These are phyloP conservation scores for Sugiyamaella americana DNA, from an alignment of 805 yeast species.

Conservation along the genomic window DNA sequence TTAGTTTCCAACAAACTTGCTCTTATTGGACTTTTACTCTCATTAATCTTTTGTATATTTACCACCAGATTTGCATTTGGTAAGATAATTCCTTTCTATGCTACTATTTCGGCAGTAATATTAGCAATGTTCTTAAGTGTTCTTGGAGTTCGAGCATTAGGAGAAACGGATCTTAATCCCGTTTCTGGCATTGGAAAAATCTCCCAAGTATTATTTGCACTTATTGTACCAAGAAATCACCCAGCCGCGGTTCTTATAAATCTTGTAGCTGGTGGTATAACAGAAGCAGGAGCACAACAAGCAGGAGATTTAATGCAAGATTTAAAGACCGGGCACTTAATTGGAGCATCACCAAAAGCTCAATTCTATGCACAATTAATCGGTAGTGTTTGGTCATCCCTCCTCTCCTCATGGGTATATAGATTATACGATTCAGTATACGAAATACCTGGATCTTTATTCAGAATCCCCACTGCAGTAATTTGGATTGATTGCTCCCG, in stretches of 20 bases:
- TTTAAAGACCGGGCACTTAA: constrained; percentile 83
- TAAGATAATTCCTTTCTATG: constrained; percentile 59
- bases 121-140: constrained; percentile 76
- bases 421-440: constrained; percentile 74
- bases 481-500: constrained; percentile 97
- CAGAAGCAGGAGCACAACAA: constrained; percentile 98
- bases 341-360: constrained; percentile 89
- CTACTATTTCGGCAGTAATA: constrained; percentile 60
- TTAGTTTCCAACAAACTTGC: constrained; percentile 48
- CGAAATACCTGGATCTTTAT: constrained; percentile 73
- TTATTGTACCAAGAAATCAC: constrained; percentile 63
- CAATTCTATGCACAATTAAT: constrained; percentile 86
- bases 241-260: constrained; percentile 82
- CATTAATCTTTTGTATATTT: constrained; percentile 62
- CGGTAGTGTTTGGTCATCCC: constrained; percentile 80
- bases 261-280: constrained; percentile 90
- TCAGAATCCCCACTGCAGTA: constrained; percentile 89
- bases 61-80: constrained; percentile 69
- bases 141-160: constrained; percentile 87
- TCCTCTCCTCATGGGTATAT: constrained; percentile 78
- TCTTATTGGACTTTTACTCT: constrained; percentile 52
- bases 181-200: constrained; percentile 95
- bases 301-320: constrained; percentile 99
- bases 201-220: constrained; percentile 82
- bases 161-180: constrained; percentile 95